These are phyloP conservation scores for Exsudoporus floridanus DNA, from an alignment of 1,284 basidiomycete genomes.

Conservation along the genomic window DNA sequence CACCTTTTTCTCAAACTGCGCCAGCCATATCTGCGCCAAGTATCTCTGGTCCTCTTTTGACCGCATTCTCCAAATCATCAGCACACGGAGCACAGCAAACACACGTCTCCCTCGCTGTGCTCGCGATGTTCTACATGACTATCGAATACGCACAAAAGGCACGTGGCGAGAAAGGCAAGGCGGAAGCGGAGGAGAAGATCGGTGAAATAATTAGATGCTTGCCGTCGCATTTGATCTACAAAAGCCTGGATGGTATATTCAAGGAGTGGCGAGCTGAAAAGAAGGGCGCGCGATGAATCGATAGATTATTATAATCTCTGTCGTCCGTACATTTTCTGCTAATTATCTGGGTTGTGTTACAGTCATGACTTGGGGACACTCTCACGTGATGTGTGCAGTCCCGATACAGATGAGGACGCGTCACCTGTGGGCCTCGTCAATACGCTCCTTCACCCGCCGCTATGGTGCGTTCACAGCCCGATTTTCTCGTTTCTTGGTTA, in stretches of 20 bases:
- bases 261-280: conserved; percentile 85
- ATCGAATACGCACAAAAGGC: conserved; percentile 78
- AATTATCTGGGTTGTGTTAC: conserved; percentile 8
- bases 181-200: conserved; percentile 74
- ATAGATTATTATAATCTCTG: conserved; percentile 10
- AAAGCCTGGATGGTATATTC: conserved; percentile 89
- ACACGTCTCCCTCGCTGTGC: conserved; percentile 86
- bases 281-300: conserved; percentile 53
- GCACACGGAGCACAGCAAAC: conserved; percentile 87
- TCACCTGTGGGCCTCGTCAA: conserved; percentile 23
- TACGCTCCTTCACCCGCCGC: conserved; percentile 19
- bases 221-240: conserved; percentile 82
- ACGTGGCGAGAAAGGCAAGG: conserved; percentile 61
- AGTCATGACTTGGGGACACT: not conserved
- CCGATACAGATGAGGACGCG: conserved; percentile 28
- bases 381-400: conserved; percentile 25
- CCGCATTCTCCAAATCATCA: conserved; percentile 70
- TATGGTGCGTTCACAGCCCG: conserved; percentile 26
- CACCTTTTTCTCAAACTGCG: conserved; percentile 60
- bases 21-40: conserved; percentile 58
- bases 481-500: not conserved
- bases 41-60: conserved; percentile 60
- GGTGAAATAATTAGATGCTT: conserved; percentile 87
- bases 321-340: conserved; percentile 5
- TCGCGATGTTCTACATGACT: conserved; percentile 85